These are phyloP conservation scores for Heimioporus sp. DNA, from an alignment of 768 basidiomycete species.

Conservation along the genomic window DNA sequence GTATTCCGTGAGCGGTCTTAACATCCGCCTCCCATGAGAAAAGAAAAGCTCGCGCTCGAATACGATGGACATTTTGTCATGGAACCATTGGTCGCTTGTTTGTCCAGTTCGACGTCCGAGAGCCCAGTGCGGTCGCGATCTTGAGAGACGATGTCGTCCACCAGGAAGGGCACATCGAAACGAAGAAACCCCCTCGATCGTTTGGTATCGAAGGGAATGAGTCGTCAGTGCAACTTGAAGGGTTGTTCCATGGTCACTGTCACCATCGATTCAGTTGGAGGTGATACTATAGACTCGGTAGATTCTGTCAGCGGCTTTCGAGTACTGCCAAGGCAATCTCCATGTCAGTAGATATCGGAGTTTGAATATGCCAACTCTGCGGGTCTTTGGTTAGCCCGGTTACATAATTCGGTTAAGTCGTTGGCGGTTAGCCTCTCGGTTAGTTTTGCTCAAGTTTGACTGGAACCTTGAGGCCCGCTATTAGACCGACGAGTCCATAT, in stretches of 20 bases:
- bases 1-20: conserved; percentile 38
- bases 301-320: too few species aligned
- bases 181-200: conserved; percentile 34
- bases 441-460: conserved; percentile 24
- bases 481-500: too few species aligned
- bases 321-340: too few species aligned
- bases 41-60: conserved; percentile 33
- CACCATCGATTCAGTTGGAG: too few species aligned
- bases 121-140: conserved; percentile 19
- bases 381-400: too few species aligned
- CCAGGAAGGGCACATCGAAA: conserved; percentile 47
- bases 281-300: too few species aligned
- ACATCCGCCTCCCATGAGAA: conserved; percentile 34
- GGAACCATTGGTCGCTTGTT: conserved; percentile 38
- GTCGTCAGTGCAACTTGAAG: conserved; percentile 43
- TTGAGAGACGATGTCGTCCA: conserved; percentile 28
- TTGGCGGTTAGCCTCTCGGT: too few species aligned
- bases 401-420: too few species aligned
- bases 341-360: too few species aligned
- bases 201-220: conserved; percentile 37
- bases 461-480: too few species aligned
- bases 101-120: conserved; percentile 36
- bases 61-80: conserved; percentile 45
- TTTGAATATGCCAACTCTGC: too few species aligned
- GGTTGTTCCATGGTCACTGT: conserved; percentile 40